A percentile compares a stretch with the other conserved stretches of the same genome.
Conservation (phyloP, 805 yeast species). For the Zygotorulaspora danielsina region DNA sequence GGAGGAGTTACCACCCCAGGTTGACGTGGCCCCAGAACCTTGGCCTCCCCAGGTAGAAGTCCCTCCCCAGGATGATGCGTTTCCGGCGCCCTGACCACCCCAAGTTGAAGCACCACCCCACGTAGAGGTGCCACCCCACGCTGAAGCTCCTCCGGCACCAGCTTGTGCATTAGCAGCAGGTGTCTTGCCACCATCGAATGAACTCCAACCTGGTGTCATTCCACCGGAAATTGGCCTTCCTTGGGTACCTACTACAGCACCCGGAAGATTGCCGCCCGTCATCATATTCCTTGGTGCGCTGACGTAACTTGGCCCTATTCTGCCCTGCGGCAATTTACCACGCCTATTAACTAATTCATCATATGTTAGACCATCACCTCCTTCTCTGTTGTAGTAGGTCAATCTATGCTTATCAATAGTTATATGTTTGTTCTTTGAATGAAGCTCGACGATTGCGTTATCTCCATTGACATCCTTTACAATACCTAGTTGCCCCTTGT, state of each 20-base stretch:
- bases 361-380: slow-evolving; percentile 69
- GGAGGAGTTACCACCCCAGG: slow-evolving; percentile 38
- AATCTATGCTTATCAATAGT: slow-evolving; percentile 77
- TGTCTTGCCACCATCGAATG: slow-evolving; percentile 49
- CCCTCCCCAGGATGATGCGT: slow-evolving; percentile 34
- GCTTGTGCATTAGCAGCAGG: slow-evolving; percentile 38
- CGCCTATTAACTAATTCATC: slow-evolving; percentile 65
- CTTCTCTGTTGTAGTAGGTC: slow-evolving; percentile 60
- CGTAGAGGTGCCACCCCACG: slow-evolving; percentile 38
- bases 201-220: slow-evolving; percentile 51
- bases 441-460: slow-evolving; percentile 87
- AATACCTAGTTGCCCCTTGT: slow-evolving; percentile 91
- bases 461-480: slow-evolving; percentile 91
- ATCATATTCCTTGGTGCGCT: slow-evolving; percentile 36
- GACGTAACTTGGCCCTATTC: slow-evolving; percentile 36
- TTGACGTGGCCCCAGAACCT: slow-evolving; percentile 37
- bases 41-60: slow-evolving; percentile 44
- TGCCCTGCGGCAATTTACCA: slow-evolving; percentile 37
- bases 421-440: slow-evolving; percentile 83
- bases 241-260: slow-evolving; percentile 32
- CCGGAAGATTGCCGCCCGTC: slow-evolving; percentile 31
- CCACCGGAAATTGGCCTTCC: slow-evolving; percentile 40
- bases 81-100: slow-evolving; percentile 31
- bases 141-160: slow-evolving; percentile 29
- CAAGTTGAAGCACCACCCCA: slow-evolving; percentile 45